These are phyloP conservation scores for Mycosphaerella sp. DNA, from an alignment of 2,329 filamentous ascomycete genomes.

Conservation along the genomic window DNA sequence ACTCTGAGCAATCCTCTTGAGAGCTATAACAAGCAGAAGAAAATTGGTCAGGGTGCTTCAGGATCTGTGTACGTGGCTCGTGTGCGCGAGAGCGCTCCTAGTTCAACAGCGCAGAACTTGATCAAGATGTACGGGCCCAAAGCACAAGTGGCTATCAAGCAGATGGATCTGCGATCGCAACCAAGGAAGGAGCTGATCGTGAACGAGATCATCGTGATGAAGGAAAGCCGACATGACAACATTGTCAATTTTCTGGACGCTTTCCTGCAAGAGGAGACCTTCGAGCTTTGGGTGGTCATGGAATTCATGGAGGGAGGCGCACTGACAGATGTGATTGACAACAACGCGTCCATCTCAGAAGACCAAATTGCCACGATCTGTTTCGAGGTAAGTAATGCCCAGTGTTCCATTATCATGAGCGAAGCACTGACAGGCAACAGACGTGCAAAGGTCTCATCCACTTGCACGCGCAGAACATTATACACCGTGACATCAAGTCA, in stretches of 20 bases:
- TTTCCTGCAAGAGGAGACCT: slow-evolving; percentile 88
- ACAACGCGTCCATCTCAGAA: slow-evolving; percentile 88
- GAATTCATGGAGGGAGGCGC: slow-evolving; percentile 99
- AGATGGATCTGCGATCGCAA: slow-evolving; percentile 98
- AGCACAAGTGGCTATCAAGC: slow-evolving; percentile 95
- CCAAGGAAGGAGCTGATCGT: slow-evolving; percentile 97
- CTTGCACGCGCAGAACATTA: slow-evolving; percentile 91
- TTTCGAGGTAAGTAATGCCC: slow-evolving; percentile 63
- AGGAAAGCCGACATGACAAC: slow-evolving; percentile 95
- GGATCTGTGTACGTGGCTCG: slow-evolving; percentile 97
- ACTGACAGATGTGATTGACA: slow-evolving; percentile 96
- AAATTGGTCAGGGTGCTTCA: slow-evolving; percentile 97
- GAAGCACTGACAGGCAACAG: slow-evolving; percentile 45
- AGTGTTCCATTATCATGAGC: background rate
- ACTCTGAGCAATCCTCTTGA: slow-evolving; percentile 91
- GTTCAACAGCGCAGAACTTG: slow-evolving; percentile 69
- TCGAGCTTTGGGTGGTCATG: slow-evolving; percentile 99
- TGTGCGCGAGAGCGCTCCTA: slow-evolving; percentile 81
- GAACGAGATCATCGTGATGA: slow-evolving; percentile 99
- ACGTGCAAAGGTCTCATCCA: slow-evolving; percentile 94
- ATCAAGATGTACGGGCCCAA: slow-evolving; percentile 72
- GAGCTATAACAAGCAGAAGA: slow-evolving; percentile 98
- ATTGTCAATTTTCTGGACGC: slow-evolving; percentile 99
- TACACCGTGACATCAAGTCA: slow-evolving; percentile 98
- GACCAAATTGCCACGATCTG: slow-evolving; percentile 98